Base-by-base conservation (phyloP, 2,329 filamentous ascomycete species). In the Ophiostoma sp. region DNA sequence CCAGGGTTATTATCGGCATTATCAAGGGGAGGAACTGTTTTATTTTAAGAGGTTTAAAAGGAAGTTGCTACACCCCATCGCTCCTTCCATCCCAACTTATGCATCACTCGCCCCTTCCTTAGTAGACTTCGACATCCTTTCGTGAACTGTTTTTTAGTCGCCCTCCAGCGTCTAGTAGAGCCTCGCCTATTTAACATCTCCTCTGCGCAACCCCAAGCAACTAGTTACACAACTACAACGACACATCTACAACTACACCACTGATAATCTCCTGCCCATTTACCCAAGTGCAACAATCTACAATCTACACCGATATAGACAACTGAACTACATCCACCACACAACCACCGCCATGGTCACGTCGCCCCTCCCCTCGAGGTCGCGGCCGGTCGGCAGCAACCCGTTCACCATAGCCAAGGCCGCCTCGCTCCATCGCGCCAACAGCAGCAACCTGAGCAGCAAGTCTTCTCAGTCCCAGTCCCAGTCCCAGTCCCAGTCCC, bases 281-380 rank as follows among this genome's bases (percentile, higher is more conserved):
- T 48, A 7, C 17, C 6, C 44, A 48, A 48, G 5, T n/a, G 17
- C 44, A n/a, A n/a, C 20, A 48, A 48, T 7, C 44, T 48, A 48
- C 20, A 48, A 48, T 7, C 44, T 48, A 48, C 17, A 48, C 44
- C 44, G 44, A 48, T 8, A 48, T 7, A 48, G 7, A 48, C 17
- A 6, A 20, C 1, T 7, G 20, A 8, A 48, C 20, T 4, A n/a
- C 44, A 48, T 48, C 23, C 57, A 39, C 31, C 17, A 23, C 20
- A n/a, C 5, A 36, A 4, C 20, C 10, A n/a, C 17, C 60, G 15
- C 31, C 33, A 74, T 74, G 73, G 72, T 70, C 66, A 41, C 60
- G n/a, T 72, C 73, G 15, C 72, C 73, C 13, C 39, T 74, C 36
- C 73, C 73, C 33, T 65, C 70, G 11, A 41, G 72, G 60, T 31